Base-by-base conservation (phyloP, 371 early-diverging fungal genomes). In the Coemansia sp. region DNA sequence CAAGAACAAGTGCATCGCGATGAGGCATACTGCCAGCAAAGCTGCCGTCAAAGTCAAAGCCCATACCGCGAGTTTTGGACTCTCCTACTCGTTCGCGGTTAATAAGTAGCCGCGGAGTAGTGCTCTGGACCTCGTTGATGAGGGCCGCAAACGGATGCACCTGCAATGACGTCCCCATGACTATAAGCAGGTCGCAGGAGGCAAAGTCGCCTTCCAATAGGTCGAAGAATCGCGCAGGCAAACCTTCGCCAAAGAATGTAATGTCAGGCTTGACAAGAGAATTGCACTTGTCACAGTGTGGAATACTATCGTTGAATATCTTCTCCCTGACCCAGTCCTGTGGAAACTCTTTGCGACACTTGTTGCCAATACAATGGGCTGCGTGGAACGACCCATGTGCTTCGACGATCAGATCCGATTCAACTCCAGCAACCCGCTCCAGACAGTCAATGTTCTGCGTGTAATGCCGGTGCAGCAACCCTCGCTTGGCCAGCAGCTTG, bases 361-460 rank as follows among this genome's bases (percentile, higher is more conserved):
- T 80, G 15, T 21, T 17, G 44, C 58, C 64, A 11, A 92, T 83
- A 71, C 98, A 97, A 15, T 85, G 87, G 6, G 96, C 90, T 0
- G 85, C 80, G 13, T 89, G 87, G 81, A 97, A 97, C 48, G 93
- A 89, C 1, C 98, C 98, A 79, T 98, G 98, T 0, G 98, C 96
- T 69, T 97, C 96, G 15, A 98, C 90, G 11, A 98, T 71, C 17
- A 79, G 71, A 0, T 89, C 86, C 11, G 85, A 85, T 11, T 83
- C 80, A 3, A 97, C 67, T 2, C 95, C 96, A 3, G 95, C 89
- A 7, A 89, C 74, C 21, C 93, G 85, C 79, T 96, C 98, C n/a
- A 96, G 82, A 46, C 91, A 93, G 83, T 97, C 98, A 61, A 97
- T 96, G 70, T 98, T 98, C 76, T 97, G 97, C 9, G 98, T 95